Evolutionary conservation across 1,284 basidiomycete species (phyloP), one percentile per base, ranked within the genome.

Genomic region (Mycosarcoma maydis): DNA sequence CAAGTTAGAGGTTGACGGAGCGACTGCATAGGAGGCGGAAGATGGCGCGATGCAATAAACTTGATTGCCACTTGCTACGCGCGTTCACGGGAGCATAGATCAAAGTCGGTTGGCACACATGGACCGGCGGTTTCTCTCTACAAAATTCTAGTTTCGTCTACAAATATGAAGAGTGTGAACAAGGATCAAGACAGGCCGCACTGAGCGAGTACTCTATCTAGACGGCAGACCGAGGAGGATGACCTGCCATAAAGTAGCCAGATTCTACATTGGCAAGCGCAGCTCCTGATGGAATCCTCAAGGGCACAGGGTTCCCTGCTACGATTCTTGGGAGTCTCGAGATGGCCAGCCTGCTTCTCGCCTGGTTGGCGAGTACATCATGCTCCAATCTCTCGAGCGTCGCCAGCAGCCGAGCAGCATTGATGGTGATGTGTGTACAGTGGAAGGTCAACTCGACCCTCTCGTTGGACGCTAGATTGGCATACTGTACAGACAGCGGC

Each of bases 401-500:
- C 0, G 62, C 48, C 6, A 73, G 32, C 17, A 76, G 39, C 4
- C 75, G 23, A 0, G 60, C 72, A 0, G 75, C 66, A 19, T 72
- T 71, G 59, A 76, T 62, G 4, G 34, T 40, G 17, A 76, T 26
- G 36, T 49, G 30, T 37, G 60, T 40, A 37, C 62, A 72, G 36
- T 76, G 73, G 41, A 75, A 76, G 0, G 62, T 75, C 8, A 76
- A 40, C 26, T 75, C 67, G 6, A 73, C 61, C 4, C 71, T 50
- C 5, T 60, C 57, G 41, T 50, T 53, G n/a, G 26, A 29, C 3
- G 43, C 47, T 4, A 65, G 23, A 8, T 37, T 42, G 1, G 70
- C 62, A 30, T 62, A 66, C 10, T 66, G 60, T 1, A 55, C 22
- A 4, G 58, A 53, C 42, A 74, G 58, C 0, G 60, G 58, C 11